Conservation (phyloP, 257 asterid species). For the Scutellaria baicalensis region DNA sequence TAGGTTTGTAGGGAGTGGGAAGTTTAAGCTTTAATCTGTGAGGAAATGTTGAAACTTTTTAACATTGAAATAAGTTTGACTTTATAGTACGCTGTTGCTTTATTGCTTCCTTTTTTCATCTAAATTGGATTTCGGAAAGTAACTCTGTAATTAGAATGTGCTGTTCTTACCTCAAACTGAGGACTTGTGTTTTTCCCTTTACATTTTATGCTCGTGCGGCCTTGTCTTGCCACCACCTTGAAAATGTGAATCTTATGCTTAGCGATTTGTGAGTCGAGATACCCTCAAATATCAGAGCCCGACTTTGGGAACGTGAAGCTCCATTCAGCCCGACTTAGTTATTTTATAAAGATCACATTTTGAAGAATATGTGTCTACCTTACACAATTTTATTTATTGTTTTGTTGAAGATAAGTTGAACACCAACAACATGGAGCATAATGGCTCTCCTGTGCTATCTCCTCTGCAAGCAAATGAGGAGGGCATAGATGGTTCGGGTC, state of each 20-base stretch:
- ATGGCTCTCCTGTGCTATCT: constrained; percentile 50
- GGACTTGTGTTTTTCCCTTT: background rate
- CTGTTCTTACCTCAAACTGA: background rate
- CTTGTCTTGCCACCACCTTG: constrained; percentile 3
- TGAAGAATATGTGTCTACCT: constrained; percentile 2
- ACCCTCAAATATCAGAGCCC: background rate
- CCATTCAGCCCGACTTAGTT: background rate
- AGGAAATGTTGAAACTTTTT: background rate
- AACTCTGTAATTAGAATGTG: background rate
- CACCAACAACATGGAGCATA: constrained; percentile 45
- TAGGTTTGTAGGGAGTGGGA: background rate
- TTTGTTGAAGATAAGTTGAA: constrained; percentile 50
- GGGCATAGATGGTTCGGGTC: constrained; percentile 43
- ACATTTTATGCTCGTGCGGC: constrained; percentile 1
- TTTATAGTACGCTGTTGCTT: background rate
- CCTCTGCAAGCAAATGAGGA: constrained; percentile 68
- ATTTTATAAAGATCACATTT: background rate
- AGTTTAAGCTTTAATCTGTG: background rate
- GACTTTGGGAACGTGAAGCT: background rate
- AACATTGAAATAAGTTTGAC: background rate
- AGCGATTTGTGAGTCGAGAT: background rate
- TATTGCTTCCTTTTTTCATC: background rate
- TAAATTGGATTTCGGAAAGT: background rate
- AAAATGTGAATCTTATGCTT: constrained; percentile 1
- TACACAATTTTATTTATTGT: constrained; percentile 12